A percentile compares a stretch with the other conserved stretches of the same genome.
Evolutionary conservation across 2,329 filamentous ascomycete genomes (phyloP).

Genomic region (Claviceps africana): DNA sequence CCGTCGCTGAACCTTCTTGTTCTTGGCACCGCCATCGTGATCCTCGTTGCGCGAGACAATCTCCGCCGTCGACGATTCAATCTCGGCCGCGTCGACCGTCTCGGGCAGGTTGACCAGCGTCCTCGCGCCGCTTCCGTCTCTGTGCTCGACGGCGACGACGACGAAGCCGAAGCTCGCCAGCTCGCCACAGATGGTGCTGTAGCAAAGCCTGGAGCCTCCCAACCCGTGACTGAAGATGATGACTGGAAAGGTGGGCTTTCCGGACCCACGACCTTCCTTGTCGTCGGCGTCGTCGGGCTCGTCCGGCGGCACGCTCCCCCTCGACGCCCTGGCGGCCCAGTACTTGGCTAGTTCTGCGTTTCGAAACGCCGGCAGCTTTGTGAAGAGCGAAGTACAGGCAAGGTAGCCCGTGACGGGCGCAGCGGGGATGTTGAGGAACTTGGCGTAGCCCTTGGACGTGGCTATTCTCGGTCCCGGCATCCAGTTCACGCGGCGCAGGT

Average conservation of each 20-base stretch:
- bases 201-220: conserved; percentile 48
- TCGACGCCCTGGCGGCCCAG: conserved; percentile 31
- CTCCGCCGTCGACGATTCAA: conserved; percentile 15
- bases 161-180: conserved; percentile 53
- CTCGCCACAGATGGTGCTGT: conserved; percentile 49
- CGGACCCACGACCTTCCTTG: conserved; percentile 12
- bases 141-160: conserved; percentile 49
- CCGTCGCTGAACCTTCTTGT: conserved; percentile 15
- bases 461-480: conserved; percentile 42
- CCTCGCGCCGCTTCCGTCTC: conserved; percentile 49
- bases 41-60: conserved; percentile 10
- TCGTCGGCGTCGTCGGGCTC: conserved; percentile 10
- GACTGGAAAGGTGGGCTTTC: conserved; percentile 40
- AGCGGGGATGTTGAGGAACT: conserved; percentile 40
- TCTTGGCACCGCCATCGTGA: conserved; percentile 14
- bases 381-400: conserved; percentile 45
- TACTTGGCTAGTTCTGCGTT: conserved; percentile 44
- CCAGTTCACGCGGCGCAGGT: conserved; percentile 45
- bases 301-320: conserved; percentile 20
- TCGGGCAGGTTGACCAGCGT: conserved; percentile 44
- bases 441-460: conserved; percentile 47
- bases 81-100: conserved; percentile 20
- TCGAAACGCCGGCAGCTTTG: conserved; percentile 48
- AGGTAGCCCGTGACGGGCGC: conserved; percentile 37
- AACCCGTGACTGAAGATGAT: conserved; percentile 54